Evolutionary conservation across 2,329 filamentous ascomycete genomes (phyloP).

Genomic region (Scedosporium aurantiacum): DNA sequence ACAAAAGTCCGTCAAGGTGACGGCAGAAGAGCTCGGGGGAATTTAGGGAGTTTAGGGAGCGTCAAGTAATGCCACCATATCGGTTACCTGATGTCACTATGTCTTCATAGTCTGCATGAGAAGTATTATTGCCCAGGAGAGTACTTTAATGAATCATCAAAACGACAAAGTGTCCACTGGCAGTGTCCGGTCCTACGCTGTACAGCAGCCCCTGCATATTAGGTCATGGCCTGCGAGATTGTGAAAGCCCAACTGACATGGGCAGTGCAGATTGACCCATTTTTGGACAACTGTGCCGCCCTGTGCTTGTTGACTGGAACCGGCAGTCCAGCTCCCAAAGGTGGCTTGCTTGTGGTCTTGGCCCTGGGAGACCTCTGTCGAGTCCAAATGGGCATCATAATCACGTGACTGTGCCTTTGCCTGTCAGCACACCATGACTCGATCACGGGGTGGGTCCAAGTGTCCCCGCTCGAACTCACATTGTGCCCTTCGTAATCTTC

Average conservation of each 20-base stretch:
- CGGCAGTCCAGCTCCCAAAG: too few species aligned
- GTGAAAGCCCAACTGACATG: neutral
- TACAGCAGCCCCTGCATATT: conserved; percentile 1
- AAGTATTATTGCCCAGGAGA: neutral
- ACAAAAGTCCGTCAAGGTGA: neutral
- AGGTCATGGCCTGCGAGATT: neutral
- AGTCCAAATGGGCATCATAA: too few species aligned
- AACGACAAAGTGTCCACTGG: neutral
- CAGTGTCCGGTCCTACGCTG: neutral
- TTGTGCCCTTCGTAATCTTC: neutral
- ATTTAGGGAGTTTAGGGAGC: neutral
- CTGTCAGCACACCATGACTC: too few species aligned
- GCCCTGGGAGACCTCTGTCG: too few species aligned
- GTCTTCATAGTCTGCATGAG: neutral
- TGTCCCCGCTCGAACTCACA: too few species aligned
- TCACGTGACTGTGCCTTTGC: neutral
- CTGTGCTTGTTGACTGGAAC: too few species aligned
- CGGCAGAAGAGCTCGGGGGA: neutral
- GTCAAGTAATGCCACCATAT: neutral
- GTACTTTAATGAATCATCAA: neutral
- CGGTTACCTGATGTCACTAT: neutral
- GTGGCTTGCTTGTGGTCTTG: too few species aligned
- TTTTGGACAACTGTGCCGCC: neutral
- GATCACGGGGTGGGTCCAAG: too few species aligned
- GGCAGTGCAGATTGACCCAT: neutral